Conservation (phyloP, 345 rosid species). For the Linum usitatissimum region DNA sequence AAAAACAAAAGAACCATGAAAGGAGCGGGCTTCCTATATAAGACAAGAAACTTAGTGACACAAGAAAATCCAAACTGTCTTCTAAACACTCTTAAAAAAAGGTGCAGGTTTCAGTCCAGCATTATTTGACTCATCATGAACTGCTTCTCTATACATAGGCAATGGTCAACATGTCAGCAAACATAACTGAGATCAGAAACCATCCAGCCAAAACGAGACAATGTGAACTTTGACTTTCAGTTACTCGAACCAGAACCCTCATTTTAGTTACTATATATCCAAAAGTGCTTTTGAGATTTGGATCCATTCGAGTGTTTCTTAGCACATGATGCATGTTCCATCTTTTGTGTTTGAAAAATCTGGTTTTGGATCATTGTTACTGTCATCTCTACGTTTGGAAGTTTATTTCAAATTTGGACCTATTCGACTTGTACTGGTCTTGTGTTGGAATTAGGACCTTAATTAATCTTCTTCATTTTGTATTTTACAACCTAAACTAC, state of each 20-base stretch:
- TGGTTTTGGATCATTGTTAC: neutral
- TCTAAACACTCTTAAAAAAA: too few species aligned
- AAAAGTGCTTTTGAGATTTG: too few species aligned
- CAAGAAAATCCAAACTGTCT: too few species aligned
- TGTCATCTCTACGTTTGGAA: neutral
- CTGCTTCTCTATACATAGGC: too few species aligned
- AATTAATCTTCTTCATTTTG: too few species aligned
- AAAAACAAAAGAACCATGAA: too few species aligned
- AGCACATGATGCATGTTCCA: constrained; percentile 6
- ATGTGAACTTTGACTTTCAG: constrained; percentile 50
- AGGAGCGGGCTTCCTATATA: too few species aligned
- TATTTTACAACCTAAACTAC: too few species aligned
- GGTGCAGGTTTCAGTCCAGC: too few species aligned
- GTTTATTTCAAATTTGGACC: constrained; percentile 21
- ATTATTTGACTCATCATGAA: too few species aligned
- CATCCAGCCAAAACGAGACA: constrained; percentile 38
- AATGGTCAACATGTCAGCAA: constrained; percentile 44
- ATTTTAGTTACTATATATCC: neutral
- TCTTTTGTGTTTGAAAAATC: constrained; percentile 17
- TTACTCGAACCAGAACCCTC: constrained; percentile 15
- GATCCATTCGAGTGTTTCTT: constrained; percentile 24
- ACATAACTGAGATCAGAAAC: constrained; percentile 31
- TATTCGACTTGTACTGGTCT: constrained; percentile 29
- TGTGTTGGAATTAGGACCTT: constrained; percentile 22
- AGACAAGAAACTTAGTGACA: too few species aligned